phyloP scores from a whole-genome alignment of 768 basidiomycete species.

The Tulasnella sp. region DNA sequence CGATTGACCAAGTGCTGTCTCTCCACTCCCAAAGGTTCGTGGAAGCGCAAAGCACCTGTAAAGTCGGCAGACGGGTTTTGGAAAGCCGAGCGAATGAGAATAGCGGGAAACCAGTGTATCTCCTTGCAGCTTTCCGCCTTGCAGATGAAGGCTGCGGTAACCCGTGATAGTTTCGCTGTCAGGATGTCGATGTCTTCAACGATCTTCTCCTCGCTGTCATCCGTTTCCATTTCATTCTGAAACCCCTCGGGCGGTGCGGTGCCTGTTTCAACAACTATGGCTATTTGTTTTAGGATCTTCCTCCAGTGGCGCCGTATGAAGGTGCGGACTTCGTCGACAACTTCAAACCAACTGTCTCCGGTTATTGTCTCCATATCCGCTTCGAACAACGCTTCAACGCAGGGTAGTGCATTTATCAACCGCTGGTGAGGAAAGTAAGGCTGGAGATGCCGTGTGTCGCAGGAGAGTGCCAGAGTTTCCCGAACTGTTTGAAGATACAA shows the following conservation, averaged over 20 bases:
- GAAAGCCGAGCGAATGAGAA: not conserved
- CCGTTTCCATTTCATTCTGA: not conserved
- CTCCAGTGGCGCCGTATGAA: not conserved
- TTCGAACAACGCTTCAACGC: not conserved
- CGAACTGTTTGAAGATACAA: not conserved
- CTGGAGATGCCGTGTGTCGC: not conserved
- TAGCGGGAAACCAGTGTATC: not conserved
- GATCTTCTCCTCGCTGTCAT: not conserved
- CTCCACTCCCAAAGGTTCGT: not conserved
- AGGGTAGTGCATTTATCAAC: not conserved
- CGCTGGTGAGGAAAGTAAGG: not conserved
- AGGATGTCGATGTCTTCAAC: not conserved
- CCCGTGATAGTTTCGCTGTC: not conserved
- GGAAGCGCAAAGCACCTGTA: not conserved
- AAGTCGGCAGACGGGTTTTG: not conserved
- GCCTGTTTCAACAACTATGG: not conserved
- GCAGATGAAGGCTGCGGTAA: not conserved
- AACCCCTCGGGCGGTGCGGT: not conserved
- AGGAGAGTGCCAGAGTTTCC: not conserved
- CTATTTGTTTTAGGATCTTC: not conserved
- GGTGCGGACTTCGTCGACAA: not conserved
- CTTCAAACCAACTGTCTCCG: not conserved
- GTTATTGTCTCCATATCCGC: not conserved
- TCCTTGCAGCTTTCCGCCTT: not conserved
- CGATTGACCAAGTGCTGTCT: not conserved